phyloP scores from a whole-genome alignment of 2,329 filamentous ascomycete genomes.

The Aphanocladium album region DNA sequence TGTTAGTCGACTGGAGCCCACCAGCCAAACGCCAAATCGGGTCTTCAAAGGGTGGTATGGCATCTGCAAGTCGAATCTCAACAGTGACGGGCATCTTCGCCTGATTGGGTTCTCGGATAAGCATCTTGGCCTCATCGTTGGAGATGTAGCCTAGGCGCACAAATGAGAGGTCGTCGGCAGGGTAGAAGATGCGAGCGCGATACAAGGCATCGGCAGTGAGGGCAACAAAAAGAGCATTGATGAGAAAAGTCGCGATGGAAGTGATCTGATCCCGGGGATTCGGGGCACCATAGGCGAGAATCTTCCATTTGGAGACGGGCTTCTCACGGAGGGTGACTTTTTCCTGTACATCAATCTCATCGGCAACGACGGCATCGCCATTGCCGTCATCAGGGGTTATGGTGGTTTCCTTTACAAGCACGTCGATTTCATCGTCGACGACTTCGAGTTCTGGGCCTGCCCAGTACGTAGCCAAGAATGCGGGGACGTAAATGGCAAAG shows the following conservation, averaged over 20 bases:
- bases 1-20: constrained; percentile 58
- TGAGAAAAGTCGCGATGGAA: constrained; percentile 62
- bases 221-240: constrained; percentile 66
- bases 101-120: constrained; percentile 79
- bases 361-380: constrained; percentile 33
- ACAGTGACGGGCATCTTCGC: constrained; percentile 70
- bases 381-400: constrained; percentile 23
- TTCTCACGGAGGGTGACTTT: constrained; percentile 55
- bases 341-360: constrained; percentile 59
- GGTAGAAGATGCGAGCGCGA: constrained; percentile 64
- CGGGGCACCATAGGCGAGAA: constrained; percentile 71
- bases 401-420: constrained; percentile 46
- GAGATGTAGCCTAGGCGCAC: constrained; percentile 85
- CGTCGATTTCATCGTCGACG: constrained; percentile 56
- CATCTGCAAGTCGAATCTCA: constrained; percentile 55
- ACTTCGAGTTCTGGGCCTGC: constrained; percentile 53
- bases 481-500: constrained; percentile 60
- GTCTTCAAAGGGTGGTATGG: constrained; percentile 47
- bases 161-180: constrained; percentile 73
- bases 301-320: constrained; percentile 52
- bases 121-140: constrained; percentile 68
- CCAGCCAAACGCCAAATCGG: constrained; percentile 63
- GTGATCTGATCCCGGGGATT: constrained; percentile 62
- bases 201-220: constrained; percentile 76
- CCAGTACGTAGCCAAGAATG: constrained; percentile 56